A percentile compares a stretch with the other conserved stretches of the same genome.
Conservation (phyloP, 2,329 filamentous ascomycete genomes). For the Tothia fuscella region DNA sequence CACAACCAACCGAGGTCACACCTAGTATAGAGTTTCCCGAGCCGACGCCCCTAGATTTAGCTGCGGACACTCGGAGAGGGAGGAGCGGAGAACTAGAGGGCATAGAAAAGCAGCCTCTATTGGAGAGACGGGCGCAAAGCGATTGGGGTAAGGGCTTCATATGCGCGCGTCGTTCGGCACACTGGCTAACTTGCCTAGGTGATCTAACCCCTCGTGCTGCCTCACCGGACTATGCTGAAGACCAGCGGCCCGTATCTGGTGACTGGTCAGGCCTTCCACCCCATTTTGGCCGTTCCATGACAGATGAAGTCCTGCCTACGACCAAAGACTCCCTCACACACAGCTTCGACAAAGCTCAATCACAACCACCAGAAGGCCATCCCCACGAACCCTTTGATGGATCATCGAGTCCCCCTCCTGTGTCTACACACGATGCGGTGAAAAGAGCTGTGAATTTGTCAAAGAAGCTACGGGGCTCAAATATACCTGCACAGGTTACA, state of each 20-base stretch:
- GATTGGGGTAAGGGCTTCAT: not conserved
- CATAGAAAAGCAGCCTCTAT: not conserved
- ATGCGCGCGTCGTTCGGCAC: not conserved
- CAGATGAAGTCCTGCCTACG: slow-evolving; percentile 41
- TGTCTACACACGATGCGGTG: slow-evolving; percentile 63
- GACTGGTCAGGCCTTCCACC: slow-evolving; percentile 14
- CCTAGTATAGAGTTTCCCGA: slow-evolving; percentile 42
- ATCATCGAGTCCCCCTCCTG: slow-evolving; percentile 61
- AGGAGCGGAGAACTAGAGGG: slow-evolving; percentile 4
- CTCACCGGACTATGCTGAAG: not conserved
- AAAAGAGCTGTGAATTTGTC: slow-evolving; percentile 75
- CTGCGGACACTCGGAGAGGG: slow-evolving; percentile 3
- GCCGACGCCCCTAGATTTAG: slow-evolving; percentile 55
- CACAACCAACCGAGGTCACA: slow-evolving; percentile 27
- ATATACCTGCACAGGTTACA: slow-evolving; percentile 87
- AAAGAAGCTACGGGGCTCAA: slow-evolving; percentile 74
- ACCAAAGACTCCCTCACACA: slow-evolving; percentile 27
- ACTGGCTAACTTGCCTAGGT: not conserved
- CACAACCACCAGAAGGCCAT: slow-evolving; percentile 5
- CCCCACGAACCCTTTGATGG: not conserved
- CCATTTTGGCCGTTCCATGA: slow-evolving; percentile 35
- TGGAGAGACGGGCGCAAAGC: too few species aligned
- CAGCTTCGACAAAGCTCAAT: slow-evolving; percentile 16
- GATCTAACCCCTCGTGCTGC: slow-evolving; percentile 1
- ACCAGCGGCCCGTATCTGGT: slow-evolving; percentile 6